phyloP scores from a whole-genome alignment of 306 rosid genomes.

The Glycine tomentella region DNA sequence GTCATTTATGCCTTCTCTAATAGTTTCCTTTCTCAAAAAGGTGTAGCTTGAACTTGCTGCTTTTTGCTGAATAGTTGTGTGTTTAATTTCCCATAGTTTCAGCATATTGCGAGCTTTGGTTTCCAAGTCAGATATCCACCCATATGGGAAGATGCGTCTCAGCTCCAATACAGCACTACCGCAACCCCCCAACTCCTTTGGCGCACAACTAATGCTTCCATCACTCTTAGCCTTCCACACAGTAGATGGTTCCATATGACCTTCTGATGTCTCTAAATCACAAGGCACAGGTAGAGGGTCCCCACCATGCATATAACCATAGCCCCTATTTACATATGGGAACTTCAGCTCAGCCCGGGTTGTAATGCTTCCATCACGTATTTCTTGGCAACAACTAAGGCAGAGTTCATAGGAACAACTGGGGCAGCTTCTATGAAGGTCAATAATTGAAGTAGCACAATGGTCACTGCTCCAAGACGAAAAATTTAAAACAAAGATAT shows the following conservation, averaged over 20 bases:
- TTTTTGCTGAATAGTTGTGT: constrained; percentile 43
- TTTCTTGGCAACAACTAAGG: constrained; percentile 74
- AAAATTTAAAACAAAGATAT: constrained; percentile 31
- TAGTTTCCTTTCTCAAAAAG: constrained; percentile 58
- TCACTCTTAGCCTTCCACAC: constrained; percentile 62
- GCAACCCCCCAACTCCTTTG: constrained; percentile 74
- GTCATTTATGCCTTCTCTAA: constrained; percentile 55
- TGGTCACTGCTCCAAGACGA: constrained; percentile 65
- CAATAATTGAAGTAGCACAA: constrained; percentile 88
- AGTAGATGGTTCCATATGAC: constrained; percentile 43
- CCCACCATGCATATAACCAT: constrained; percentile 83
- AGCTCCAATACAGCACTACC: constrained; percentile 65
- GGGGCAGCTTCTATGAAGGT: constrained; percentile 82
- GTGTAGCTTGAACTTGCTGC: constrained; percentile 40
- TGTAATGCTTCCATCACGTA: constrained; percentile 63
- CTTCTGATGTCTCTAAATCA: constrained; percentile 46
- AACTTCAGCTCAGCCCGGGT: constrained; percentile 62
- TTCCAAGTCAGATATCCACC: constrained; percentile 67
- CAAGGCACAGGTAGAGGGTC: constrained; percentile 54
- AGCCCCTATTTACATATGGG: constrained; percentile 68
- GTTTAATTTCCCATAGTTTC: constrained; percentile 36
- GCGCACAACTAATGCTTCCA: constrained; percentile 69
- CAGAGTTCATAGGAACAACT: constrained; percentile 78
- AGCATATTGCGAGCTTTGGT: constrained; percentile 54
- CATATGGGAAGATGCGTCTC: constrained; percentile 66